A percentile compares a stretch with the other conserved stretches of the same genome.
These are phyloP conservation scores for Amanita rubescens DNA, from an alignment of 768 basidiomycete genomes.

Conservation along the genomic window DNA sequence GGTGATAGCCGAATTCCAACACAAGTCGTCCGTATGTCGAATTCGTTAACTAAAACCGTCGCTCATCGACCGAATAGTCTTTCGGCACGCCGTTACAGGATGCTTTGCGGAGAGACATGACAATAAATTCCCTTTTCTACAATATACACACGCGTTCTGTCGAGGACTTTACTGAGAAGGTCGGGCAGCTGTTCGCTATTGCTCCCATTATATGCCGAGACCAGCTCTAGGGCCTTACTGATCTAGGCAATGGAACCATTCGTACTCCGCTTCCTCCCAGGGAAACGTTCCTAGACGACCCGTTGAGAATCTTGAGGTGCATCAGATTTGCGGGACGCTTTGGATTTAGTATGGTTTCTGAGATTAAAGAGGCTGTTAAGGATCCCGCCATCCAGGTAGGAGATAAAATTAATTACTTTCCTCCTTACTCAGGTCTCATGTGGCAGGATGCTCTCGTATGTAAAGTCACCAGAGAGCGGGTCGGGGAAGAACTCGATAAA, in stretches of 20 bases:
- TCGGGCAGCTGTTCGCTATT: slow-evolving; percentile 17
- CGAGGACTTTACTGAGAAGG: slow-evolving; percentile 84
- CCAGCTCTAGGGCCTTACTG: slow-evolving; percentile 62
- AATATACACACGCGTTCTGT: slow-evolving; percentile 82
- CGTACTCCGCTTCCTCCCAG: slow-evolving; percentile 83
- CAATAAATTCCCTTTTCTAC: slow-evolving; percentile 95
- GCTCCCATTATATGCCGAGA: slow-evolving; percentile 8
- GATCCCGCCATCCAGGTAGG: slow-evolving; percentile 58
- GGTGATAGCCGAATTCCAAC: slow-evolving; percentile 84
- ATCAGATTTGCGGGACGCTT: slow-evolving; percentile 89
- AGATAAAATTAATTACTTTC: slow-evolving; percentile 18
- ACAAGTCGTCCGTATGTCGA: slow-evolving; percentile 53
- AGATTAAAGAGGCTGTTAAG: slow-evolving; percentile 54
- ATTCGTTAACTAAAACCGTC: not conserved
- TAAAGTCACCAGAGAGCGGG: slow-evolving; percentile 87
- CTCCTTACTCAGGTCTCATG: slow-evolving; percentile 1
- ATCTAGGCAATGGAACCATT: slow-evolving; percentile 70
- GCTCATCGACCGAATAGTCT: slow-evolving; percentile 35
- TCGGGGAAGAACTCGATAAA: slow-evolving; percentile 89
- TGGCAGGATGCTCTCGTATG: slow-evolving; percentile 54
- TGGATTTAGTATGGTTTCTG: slow-evolving; percentile 69
- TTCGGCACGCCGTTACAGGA: slow-evolving; percentile 93
- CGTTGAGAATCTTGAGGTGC: slow-evolving; percentile 85
- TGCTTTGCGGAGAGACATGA: slow-evolving; percentile 83
- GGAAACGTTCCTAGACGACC: slow-evolving; percentile 92